phyloP scores from a whole-genome alignment of 2,329 filamentous ascomycete species.

The Diplodia corticola region DNA sequence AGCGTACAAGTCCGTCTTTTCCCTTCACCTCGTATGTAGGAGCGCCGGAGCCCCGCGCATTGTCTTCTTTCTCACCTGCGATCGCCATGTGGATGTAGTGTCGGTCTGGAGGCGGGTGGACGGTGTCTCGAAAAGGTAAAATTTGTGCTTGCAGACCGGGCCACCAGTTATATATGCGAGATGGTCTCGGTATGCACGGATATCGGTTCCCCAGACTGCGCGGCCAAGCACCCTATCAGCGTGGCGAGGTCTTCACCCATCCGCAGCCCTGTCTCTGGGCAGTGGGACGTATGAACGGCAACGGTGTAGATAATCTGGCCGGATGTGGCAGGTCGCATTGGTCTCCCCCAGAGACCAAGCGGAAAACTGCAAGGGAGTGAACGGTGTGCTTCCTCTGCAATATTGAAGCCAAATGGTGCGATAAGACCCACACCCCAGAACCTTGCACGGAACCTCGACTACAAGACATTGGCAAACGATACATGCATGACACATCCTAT shows the following conservation, averaged over 20 bases:
- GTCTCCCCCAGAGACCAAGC: background rate
- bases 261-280: background rate
- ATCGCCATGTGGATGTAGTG: background rate
- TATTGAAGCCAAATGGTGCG: constrained; percentile 2
- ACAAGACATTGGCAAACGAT: background rate
- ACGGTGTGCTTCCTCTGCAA: constrained; percentile 6
- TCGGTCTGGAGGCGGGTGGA: background rate
- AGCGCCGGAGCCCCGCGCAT: background rate
- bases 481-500: background rate
- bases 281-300: background rate
- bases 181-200: too few relatives aligned
- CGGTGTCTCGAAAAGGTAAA: background rate
- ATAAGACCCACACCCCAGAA: background rate
- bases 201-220: too few relatives aligned
- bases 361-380: background rate
- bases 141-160: background rate
- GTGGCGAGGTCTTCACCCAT: background rate
- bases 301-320: background rate
- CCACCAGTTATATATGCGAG: background rate
- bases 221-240: background rate
- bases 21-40: background rate
- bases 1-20: background rate
- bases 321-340: background rate
- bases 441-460: background rate
- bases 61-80: background rate